These are phyloP conservation scores for Acrodontium crateriforme DNA, from an alignment of 2,329 filamentous ascomycete species.

Conservation along the genomic window DNA sequence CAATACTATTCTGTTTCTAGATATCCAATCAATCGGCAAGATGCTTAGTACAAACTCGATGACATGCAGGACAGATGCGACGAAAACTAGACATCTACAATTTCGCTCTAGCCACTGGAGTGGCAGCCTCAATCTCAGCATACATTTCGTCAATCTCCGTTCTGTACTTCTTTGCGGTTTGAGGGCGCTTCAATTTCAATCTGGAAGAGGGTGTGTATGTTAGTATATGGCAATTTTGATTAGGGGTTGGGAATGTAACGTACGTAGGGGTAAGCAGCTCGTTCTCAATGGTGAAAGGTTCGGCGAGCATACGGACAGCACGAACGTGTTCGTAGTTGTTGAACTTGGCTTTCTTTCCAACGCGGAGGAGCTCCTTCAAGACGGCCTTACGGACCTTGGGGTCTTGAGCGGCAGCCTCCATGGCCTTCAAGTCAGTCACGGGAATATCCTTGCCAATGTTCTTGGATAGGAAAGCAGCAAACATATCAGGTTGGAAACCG, in stretches of 20 bases:
- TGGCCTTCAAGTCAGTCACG: conserved; percentile 48
- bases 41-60: no score
- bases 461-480: conserved; percentile 67
- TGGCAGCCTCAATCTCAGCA: conserved; percentile 35
- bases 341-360: conserved; percentile 74
- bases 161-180: conserved; percentile 49
- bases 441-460: conserved; percentile 52
- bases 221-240: neutral
- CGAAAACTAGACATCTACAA: conserved; percentile 33
- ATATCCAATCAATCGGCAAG: no score
- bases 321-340: conserved; percentile 79
- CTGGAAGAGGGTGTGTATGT: conserved; percentile 26
- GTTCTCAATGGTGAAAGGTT: conserved; percentile 90
- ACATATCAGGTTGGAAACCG: conserved; percentile 71
- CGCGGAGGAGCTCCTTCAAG: conserved; percentile 61
- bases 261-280: conserved; percentile 79
- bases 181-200: conserved; percentile 58
- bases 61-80: no score
- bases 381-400: conserved; percentile 61
- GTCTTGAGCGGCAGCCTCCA: conserved; percentile 55
- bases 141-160: conserved; percentile 47
- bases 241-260: conserved; percentile 28
- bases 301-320: conserved; percentile 60
- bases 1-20: no score
- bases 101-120: conserved; percentile 32